These are phyloP conservation scores for Talaromyces rugulosus DNA, from an alignment of 2,329 filamentous ascomycete genomes.

Conservation along the genomic window DNA sequence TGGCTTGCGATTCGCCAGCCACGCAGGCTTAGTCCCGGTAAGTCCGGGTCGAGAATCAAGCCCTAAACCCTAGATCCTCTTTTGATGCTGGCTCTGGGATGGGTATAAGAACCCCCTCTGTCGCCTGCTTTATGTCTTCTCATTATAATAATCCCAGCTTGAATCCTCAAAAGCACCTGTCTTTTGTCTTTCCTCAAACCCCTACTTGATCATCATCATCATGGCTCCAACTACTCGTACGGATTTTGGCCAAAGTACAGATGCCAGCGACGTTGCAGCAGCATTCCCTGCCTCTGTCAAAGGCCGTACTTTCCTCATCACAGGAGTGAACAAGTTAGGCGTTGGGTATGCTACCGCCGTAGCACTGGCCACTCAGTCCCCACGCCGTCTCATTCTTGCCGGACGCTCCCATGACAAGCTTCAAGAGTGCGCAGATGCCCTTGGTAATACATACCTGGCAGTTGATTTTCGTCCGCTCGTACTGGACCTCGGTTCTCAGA, in stretches of 20 bases:
- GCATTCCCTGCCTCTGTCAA: conserved; percentile 2
- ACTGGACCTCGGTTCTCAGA: conserved; percentile 30
- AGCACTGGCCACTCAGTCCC: neutral
- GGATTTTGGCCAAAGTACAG: neutral
- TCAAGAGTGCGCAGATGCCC: conserved; percentile 22
- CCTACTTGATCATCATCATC: neutral
- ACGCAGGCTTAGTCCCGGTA: neutral
- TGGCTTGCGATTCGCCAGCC: neutral
- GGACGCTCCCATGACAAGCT: conserved; percentile 35
- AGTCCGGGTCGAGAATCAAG: neutral
- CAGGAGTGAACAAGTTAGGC: neutral
- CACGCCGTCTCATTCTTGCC: conserved; percentile 33
- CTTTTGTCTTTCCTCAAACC: neutral
- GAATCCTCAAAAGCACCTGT: no score
- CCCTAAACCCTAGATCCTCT: neutral
- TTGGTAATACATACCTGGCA: conserved; percentile 16
- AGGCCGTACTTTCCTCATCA: conserved; percentile 1
- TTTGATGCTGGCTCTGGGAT: neutral
- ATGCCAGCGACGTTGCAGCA: neutral
- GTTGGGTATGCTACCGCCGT: neutral
- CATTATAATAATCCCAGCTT: neutral
- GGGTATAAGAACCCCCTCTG: neutral
- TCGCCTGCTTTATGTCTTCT: neutral
- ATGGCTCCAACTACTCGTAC: neutral
- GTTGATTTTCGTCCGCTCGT: conserved; percentile 21